Conservation (phyloP, 805 yeast genomes). For the Diddensiella transvaalensis region DNA sequence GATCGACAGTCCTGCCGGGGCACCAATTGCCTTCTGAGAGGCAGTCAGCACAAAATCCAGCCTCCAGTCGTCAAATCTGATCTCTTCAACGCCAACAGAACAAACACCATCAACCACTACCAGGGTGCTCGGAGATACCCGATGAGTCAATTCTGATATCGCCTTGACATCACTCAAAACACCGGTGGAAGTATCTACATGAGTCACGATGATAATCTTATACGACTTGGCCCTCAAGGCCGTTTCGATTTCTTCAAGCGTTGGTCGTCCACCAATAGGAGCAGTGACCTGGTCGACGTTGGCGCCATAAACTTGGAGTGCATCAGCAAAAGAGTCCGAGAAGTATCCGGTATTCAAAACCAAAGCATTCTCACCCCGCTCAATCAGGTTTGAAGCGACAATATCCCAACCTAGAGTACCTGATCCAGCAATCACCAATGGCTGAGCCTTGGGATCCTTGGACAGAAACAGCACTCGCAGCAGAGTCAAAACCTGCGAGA, state of each 20-base stretch:
- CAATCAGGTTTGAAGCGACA: constrained; percentile 70
- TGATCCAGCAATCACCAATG: constrained; percentile 79
- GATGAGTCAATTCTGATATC: constrained; percentile 58
- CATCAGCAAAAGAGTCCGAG: constrained; percentile 76
- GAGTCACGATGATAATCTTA: constrained; percentile 78
- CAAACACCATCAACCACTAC: constrained; percentile 93
- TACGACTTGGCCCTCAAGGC: constrained; percentile 53
- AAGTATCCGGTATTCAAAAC: constrained; percentile 88
- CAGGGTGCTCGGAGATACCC: constrained; percentile 72
- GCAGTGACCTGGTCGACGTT: constrained; percentile 72
- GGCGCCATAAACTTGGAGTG: constrained; percentile 67
- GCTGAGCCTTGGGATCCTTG: constrained; percentile 63
- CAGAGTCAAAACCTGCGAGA: constrained; percentile 63
- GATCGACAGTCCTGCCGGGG: constrained; percentile 86
- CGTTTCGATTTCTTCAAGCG: constrained; percentile 51
- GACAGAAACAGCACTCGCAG: constrained; percentile 75
- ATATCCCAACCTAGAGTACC: constrained; percentile 97
- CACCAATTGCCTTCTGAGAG: constrained; percentile 93
- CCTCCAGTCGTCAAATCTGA: constrained; percentile 86
- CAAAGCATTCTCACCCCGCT: constrained; percentile 63
- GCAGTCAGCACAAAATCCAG: constrained; percentile 86
- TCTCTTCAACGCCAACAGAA: constrained; percentile 83
- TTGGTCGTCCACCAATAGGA: constrained; percentile 67
- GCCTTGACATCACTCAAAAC: constrained; percentile 70
- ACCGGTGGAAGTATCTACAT: constrained; percentile 97